These are phyloP conservation scores for Striga hermonthica DNA, from an alignment of 305 asterid species.

Conservation along the genomic window DNA sequence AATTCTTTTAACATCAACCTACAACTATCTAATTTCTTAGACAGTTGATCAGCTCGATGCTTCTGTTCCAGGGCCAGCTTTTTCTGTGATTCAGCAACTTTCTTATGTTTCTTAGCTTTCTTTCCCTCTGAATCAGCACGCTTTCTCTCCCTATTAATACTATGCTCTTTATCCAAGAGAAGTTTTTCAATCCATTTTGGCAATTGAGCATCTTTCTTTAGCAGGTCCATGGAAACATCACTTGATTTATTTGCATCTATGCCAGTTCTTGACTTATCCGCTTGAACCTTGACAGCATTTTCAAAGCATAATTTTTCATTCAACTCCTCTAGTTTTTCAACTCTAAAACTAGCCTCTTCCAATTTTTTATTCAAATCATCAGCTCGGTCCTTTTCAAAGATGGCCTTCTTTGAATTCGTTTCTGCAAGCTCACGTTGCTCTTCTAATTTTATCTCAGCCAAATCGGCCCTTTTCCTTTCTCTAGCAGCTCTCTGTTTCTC, in stretches of 20 bases:
- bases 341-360: conserved; percentile 48
- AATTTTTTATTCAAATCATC: conserved; percentile 50
- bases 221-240: conserved; percentile 31
- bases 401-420: conserved; percentile 53
- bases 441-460: conserved; percentile 46
- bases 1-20: conserved; percentile 55
- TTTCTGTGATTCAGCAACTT: conserved; percentile 51
- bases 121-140: conserved; percentile 49
- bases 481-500: conserved; percentile 48
- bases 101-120: conserved; percentile 56
- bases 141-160: conserved; percentile 41
- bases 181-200: conserved; percentile 38
- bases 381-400: conserved; percentile 54
- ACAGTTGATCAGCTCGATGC: conserved; percentile 48
- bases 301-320: conserved; percentile 34
- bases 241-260: conserved; percentile 27
- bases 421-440: conserved; percentile 51
- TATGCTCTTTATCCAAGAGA: conserved; percentile 45
- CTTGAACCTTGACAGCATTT: conserved; percentile 34
- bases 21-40: conserved; percentile 47
- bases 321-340: conserved; percentile 31
- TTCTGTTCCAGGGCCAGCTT: conserved; percentile 49
- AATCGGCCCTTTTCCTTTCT: conserved; percentile 61
- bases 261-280: conserved; percentile 27
- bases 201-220: conserved; percentile 35